Percentiles rank a stretch among this genome's conserved stretches.
phyloP scores from a whole-genome alignment of 345 rosid genomes.

The Citrus sinensis region DNA sequence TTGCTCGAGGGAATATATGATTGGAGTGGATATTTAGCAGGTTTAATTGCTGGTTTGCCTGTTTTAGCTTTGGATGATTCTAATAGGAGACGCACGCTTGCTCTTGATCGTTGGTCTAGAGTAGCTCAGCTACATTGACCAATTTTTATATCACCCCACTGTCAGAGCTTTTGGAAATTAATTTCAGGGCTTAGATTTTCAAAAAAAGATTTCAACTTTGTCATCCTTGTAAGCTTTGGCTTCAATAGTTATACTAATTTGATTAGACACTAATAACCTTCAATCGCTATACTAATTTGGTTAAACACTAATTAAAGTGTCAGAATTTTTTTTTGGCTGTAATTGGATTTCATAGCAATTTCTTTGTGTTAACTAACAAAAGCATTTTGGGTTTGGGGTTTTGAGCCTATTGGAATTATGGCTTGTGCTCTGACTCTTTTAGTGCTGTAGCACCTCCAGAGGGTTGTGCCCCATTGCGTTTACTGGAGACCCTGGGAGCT shows the following conservation, averaged over 20 bases:
- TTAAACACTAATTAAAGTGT: no score
- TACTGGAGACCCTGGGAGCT: no score
- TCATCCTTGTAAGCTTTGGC: no score
- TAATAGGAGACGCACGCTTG: conserved; percentile 89
- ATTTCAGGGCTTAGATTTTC: not conserved
- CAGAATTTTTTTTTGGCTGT: not conserved
- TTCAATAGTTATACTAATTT: no score
- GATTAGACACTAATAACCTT: no score
- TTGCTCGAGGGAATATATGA: conserved; percentile 65
- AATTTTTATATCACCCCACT: not conserved
- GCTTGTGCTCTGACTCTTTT: no score
- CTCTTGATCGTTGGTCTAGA: conserved; percentile 88
- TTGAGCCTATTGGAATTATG: no score
- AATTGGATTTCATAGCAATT: not conserved
- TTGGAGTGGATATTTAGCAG: conserved; percentile 98
- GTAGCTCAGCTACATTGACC: conserved; percentile 64
- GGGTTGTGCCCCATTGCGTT: no score
- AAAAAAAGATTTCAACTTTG: no score
- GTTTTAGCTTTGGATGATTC: conserved; percentile 92
- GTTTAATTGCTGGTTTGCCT: conserved; percentile 95
- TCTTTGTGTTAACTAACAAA: not conserved
- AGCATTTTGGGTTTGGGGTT: not conserved
- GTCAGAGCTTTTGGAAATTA: conserved; percentile 5
- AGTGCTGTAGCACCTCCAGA: no score
- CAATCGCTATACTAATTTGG: no score